Base-by-base conservation (phyloP, 2,329 filamentous ascomycete species). In the Epichloe glyceriae region DNA sequence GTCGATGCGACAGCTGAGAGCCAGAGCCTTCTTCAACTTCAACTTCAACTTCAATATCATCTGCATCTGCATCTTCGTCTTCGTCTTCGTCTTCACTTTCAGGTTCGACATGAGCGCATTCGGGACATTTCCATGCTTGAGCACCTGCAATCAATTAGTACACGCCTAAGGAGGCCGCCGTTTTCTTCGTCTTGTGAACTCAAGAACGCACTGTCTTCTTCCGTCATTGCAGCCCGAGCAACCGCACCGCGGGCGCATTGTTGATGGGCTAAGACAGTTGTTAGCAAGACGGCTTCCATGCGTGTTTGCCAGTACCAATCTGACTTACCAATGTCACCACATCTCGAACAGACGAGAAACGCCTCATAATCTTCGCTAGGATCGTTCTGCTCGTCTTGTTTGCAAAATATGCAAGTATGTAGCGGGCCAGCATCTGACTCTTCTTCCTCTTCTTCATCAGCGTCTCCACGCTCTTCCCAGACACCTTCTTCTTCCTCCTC, bases 361-460 rank as follows among this genome's bases (percentile, higher is more conserved):
- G 83, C 74, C 65, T 93, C 88, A 60, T 84, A 93, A 56, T 90
- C 86, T 57, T 87, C 85, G 56, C 79, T 82, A 1, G 87, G 86
- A 59, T 91, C 88, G 55, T 91, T 76, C 50, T 93, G 86, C 68
- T 94, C 88, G 56, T 86, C 83, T 64, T 88, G 77, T 51, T 82
- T 82, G 69, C 90, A 96, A 61, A 91, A 94, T 56, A 88, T 85
- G 69, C 66, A 73, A 49, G 62, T 57, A 44, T 68, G 70, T 49
- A 64, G 54, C 15, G 73, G 71, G 42, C 34, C 50, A 45, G 46
- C 42, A 45, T 52, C 50, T 19, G 56, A 56, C 11, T 54, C 22
- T 8, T 26, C 22, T 26, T 3, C 2, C 41, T 43, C 52, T 45
- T 49, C 52, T 20, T 50, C 52, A 37, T 43, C 52, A 17, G 52